phyloP scores from a whole-genome alignment of 768 basidiomycete genomes.

The Coprinopsis strossmayeri region DNA sequence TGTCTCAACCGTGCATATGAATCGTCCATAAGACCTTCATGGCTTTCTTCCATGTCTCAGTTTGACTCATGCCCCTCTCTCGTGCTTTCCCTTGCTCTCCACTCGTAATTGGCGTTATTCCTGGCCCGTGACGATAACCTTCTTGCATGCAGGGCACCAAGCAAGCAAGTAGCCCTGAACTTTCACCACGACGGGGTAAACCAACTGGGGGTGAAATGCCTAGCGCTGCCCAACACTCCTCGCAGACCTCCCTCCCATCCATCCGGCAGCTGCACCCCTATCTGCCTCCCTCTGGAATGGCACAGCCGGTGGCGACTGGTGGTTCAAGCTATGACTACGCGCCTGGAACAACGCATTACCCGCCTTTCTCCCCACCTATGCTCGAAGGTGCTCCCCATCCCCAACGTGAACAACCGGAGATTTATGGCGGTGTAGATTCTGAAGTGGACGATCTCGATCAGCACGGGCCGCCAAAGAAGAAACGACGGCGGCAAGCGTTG shows the following conservation, averaged over 20 bases:
- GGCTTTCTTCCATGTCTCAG: constrained; percentile 21
- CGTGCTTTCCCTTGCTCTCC: constrained; percentile 16
- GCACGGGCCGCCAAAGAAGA: constrained; percentile 71
- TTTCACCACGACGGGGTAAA: constrained; percentile 15
- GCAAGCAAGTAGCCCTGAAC: constrained; percentile 3
- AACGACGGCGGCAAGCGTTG: constrained; percentile 72
- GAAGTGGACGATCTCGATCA: constrained; percentile 50
- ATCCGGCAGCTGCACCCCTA: constrained; percentile 66
- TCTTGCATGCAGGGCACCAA: constrained; percentile 8
- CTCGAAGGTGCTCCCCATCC: constrained; percentile 1
- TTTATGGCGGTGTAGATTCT: constrained; percentile 40
- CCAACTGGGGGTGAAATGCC: constrained; percentile 17
- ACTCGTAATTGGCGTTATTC: constrained; percentile 19
- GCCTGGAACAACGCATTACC: constrained; percentile 9
- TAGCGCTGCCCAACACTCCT: constrained; percentile 15
- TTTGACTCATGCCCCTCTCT: constrained; percentile 17
- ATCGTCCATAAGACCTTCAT: constrained; percentile 27
- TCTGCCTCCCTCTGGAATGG: constrained; percentile 35
- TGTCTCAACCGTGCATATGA: constrained; percentile 21
- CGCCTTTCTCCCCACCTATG: constrained; percentile 9
- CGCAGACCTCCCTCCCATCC: constrained; percentile 47
- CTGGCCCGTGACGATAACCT: constrained; percentile 19
- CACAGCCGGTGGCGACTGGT: constrained; percentile 9
- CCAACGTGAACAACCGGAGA: constrained; percentile 22
- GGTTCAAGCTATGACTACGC: background rate